Base-by-base conservation (phyloP, 768 basidiomycete species). In the Auriscalpium microsporum region DNA sequence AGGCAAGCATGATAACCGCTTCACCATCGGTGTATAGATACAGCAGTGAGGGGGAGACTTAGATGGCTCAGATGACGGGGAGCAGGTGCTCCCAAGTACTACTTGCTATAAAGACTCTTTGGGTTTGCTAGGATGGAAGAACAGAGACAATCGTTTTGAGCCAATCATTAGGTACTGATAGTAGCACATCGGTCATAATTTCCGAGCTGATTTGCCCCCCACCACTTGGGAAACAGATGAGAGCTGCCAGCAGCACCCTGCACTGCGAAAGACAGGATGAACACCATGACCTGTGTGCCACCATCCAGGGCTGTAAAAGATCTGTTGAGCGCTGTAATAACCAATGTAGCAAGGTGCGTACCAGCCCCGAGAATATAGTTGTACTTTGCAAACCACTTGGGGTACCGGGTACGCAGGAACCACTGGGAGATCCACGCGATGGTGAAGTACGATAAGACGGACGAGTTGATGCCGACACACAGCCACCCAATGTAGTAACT, bases 161-260 rank as follows among this genome's bases (percentile, higher is more conserved):
- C 36, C 37, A 21, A 21, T 21, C 28, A 4, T 51, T 21, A 48
- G 47, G 33, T 59, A 36, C 48, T 40, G 48, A 45, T 45, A 10
- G 51, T 33, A 16, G 51, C 54, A 38, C 60, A 61, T 13, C 64
- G 53, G 49, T 66, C 64, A 51, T 67, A 71, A 62, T 73, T 69
- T 59, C 78, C 78, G 33, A 65, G 66, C 58, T 81, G 78, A 61
- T 82, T 78, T 10, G 78, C 79, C 5, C 77, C 54, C 80, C 79
- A 81, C 81, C 79, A 81, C 59, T 68, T 64, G 10, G 80, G 77
- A 71, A 81, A 81, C 21, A 74, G 62, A 59, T 80, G 75, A 0
- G 77, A 63, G 13, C 66, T 64, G 3, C 80, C 79, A 11, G 73
- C 71, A 3, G 76, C 80, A 19, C 81, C 81, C 54, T 76, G 75